Evolutionary conservation across 2,329 filamentous ascomycete species (phyloP).

Genomic region (Sclerotinia glacialis): DNA sequence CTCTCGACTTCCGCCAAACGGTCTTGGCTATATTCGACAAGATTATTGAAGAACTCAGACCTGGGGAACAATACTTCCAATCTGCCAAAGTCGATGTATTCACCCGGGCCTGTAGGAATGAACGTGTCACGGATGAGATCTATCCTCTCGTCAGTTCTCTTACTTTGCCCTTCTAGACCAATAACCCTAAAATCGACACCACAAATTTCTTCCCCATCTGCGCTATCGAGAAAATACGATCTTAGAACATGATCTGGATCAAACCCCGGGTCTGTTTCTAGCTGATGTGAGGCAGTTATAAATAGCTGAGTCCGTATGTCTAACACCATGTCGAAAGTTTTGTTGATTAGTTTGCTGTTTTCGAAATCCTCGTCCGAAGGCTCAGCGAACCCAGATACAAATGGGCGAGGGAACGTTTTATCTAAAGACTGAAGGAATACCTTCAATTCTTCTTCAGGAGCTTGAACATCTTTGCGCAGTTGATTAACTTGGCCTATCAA

Average conservation of each 20-base stretch:
- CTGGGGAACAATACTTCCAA: slow-evolving; percentile 50
- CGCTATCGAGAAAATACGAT: background rate
- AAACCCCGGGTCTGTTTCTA: slow-evolving; percentile 37
- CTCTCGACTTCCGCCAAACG: slow-evolving; percentile 47
- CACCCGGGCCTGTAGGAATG: slow-evolving; percentile 27
- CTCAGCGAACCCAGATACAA: slow-evolving; percentile 38
- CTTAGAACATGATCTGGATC: slow-evolving; percentile 41
- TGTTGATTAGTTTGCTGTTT: slow-evolving; percentile 42
- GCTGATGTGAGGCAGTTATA: slow-evolving; percentile 44
- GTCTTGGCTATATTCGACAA: slow-evolving; percentile 47
- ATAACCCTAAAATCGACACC: background rate
- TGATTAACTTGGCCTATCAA: slow-evolving; percentile 1
- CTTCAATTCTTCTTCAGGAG: background rate
- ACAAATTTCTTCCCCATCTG: background rate
- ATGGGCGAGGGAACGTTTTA: slow-evolving; percentile 38
- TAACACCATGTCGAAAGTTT: slow-evolving; percentile 50
- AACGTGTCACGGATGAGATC: slow-evolving; percentile 42
- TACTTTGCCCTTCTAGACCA: background rate
- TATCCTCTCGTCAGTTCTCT: slow-evolving; percentile 32
- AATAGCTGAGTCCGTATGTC: slow-evolving; percentile 54
- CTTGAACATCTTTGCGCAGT: background rate
- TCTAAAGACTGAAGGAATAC: slow-evolving; percentile 39
- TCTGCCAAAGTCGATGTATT: slow-evolving; percentile 43
- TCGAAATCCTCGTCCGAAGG: slow-evolving; percentile 32
- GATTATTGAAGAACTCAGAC: slow-evolving; percentile 46